Evolutionary conservation across 768 basidiomycete species (phyloP).

Genomic region (Lentinula edodes): DNA sequence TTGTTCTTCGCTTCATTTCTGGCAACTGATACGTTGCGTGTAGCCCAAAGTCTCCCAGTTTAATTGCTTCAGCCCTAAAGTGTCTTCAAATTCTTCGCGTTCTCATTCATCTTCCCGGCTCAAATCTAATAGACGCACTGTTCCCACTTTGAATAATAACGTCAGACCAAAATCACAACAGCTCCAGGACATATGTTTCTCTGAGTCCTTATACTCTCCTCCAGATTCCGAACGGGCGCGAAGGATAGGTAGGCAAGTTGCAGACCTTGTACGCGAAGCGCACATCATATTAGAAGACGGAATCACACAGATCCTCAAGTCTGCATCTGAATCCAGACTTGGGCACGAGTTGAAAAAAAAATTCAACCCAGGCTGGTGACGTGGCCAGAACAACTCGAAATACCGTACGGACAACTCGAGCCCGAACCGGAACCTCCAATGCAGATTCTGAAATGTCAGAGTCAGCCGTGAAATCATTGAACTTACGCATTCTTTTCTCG

Average conservation of each 20-base stretch:
- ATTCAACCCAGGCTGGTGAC: no score
- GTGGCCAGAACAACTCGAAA: no score
- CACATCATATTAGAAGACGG: neutral
- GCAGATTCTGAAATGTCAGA: slow-evolving; percentile 18
- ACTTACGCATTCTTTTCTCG: neutral
- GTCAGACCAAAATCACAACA: neutral
- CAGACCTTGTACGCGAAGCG: neutral
- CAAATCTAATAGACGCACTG: neutral
- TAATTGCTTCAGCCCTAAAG: neutral
- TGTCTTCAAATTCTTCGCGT: neutral
- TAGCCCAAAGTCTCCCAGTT: neutral
- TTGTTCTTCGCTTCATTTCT: neutral
- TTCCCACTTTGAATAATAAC: neutral
- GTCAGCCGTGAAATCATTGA: neutral
- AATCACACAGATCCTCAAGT: neutral
- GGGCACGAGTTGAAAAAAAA: no score
- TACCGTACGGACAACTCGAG: slow-evolving; percentile 10
- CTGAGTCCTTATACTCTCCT: neutral
- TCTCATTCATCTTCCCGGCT: neutral
- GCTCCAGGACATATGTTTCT: neutral
- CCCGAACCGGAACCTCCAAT: slow-evolving; percentile 25
- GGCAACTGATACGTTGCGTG: neutral
- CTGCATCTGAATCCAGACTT: no score
- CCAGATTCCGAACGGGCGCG: neutral
- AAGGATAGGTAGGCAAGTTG: neutral